A percentile compares a stretch with the other conserved stretches of the same genome.
These are phyloP conservation scores for Nitzschia putrida DNA, from an alignment of 108 stramenopile genomes.

Conservation along the genomic window DNA sequence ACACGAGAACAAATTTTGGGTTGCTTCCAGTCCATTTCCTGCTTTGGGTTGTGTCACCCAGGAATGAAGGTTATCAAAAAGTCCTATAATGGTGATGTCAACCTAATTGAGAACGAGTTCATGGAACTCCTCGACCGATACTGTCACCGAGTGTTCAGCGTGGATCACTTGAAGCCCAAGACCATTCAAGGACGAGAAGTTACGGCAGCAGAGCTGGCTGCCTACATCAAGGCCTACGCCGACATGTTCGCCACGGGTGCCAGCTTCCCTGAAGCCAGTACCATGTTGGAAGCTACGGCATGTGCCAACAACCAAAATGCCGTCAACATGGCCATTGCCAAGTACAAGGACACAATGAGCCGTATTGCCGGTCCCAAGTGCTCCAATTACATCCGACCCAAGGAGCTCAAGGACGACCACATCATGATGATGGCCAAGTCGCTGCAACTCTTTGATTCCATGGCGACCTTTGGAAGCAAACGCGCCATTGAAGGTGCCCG, in stretches of 20 bases:
- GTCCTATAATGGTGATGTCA: constrained; percentile 88
- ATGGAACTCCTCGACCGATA: constrained; percentile 85
- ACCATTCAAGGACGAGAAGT: constrained; percentile 84
- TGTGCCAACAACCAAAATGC: constrained; percentile 95
- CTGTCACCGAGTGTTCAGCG: constrained; percentile 85
- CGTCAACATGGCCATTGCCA: constrained; percentile 61
- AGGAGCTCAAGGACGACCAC: constrained; percentile 80
- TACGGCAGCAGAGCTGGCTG: constrained; percentile 87
- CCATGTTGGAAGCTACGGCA: constrained; percentile 96
- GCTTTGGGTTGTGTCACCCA: constrained; percentile 95
- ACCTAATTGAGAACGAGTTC: constrained; percentile 82
- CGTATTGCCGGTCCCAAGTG: constrained; percentile 77
- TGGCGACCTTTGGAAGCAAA: constrained; percentile 92
- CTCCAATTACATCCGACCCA: constrained; percentile 69
- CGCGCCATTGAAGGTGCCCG: constrained; percentile 71
- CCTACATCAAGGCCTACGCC: constrained; percentile 92
- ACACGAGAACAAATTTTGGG: constrained; percentile 90
- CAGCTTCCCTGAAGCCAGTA: constrained; percentile 92
- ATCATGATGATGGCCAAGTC: constrained; percentile 44
- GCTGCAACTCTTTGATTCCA: constrained; percentile 75
- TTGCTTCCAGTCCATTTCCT: constrained; percentile 90
- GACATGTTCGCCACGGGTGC: constrained; percentile 89
- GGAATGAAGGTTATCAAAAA: constrained; percentile 94
- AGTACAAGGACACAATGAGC: constrained; percentile 90
- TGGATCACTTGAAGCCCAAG: constrained; percentile 74